Conservation (phyloP, 257 asterid genomes). For the Ajuga chamaepitys region DNA sequence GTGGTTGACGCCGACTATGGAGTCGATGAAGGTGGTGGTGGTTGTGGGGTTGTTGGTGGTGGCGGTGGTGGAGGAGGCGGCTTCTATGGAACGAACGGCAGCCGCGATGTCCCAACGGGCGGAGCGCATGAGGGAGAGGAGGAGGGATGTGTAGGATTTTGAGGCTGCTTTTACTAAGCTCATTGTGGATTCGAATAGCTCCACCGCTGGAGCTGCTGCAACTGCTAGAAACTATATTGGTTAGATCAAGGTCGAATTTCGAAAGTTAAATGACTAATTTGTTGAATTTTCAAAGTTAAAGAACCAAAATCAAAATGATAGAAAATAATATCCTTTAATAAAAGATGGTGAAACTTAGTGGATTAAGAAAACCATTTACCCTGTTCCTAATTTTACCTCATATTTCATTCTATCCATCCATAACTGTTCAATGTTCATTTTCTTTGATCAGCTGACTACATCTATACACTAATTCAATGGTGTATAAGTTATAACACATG, state of each 20-base stretch:
- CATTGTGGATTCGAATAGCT: constrained; percentile 67
- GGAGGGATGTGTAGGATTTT: constrained; percentile 67
- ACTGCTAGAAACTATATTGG: constrained; percentile 20
- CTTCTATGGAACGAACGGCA: constrained; percentile 89
- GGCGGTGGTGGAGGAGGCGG: constrained; percentile 49
- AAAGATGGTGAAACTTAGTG: no score
- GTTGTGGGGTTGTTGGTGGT: constrained; percentile 19
- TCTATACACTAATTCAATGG: no score
- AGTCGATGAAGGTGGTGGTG: constrained; percentile 35
- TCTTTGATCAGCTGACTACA: no score
- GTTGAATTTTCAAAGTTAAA: no score
- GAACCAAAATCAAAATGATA: no score
- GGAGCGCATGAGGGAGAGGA: constrained; percentile 87
- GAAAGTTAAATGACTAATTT: no score
- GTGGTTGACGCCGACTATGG: constrained; percentile 67
- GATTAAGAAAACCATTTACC: no score
- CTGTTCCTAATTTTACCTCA: no score
- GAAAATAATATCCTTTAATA: no score
- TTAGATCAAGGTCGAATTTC: neutral
- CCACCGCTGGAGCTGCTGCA: constrained; percentile 61
- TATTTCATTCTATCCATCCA: no score
- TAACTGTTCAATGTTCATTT: no score
- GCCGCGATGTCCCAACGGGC: constrained; percentile 95
- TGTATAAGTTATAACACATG: no score
- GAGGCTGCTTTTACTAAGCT: constrained; percentile 63